Evolutionary conservation across 805 yeast genomes (phyloP).

Genomic region (Candida schatavii): DNA sequence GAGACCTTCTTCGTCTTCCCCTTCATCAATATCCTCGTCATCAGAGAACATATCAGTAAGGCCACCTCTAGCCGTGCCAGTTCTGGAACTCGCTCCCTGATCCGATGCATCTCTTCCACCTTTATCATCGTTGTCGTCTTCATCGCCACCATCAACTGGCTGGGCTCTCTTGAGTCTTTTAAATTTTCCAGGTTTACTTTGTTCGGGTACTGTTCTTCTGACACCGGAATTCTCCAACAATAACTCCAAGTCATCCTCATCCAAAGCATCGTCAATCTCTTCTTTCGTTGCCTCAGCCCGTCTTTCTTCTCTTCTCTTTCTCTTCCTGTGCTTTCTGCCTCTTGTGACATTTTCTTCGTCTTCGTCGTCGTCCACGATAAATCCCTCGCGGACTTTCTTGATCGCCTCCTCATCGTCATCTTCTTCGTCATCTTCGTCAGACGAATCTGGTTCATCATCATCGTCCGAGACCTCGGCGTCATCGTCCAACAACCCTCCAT

Average conservation of each 20-base stretch:
- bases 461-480: constrained; percentile 10
- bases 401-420: constrained; percentile 87
- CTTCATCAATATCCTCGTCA: constrained; percentile 31
- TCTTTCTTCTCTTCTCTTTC: constrained; percentile 29
- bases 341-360: constrained; percentile 35
- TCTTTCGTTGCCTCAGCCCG: constrained; percentile 25
- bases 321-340: constrained; percentile 27
- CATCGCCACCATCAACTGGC: constrained; percentile 28
- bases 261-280: constrained; percentile 64
- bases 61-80: constrained; percentile 36
- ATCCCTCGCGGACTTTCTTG: constrained; percentile 80
- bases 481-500: constrained; percentile 3
- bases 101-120: constrained; percentile 4
- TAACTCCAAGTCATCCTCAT: constrained; percentile 93
- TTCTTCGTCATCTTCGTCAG: constrained; percentile 88
- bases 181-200: constrained; percentile 47
- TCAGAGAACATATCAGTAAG: constrained; percentile 73
- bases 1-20: constrained; percentile 19
- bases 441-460: constrained; percentile 49
- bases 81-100: constrained; percentile 6
- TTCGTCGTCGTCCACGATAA: constrained; percentile 90
- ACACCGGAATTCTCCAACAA: constrained; percentile 88
- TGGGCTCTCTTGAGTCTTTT: constrained; percentile 81
- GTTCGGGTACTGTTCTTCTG: constrained; percentile 31
- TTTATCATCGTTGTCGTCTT: constrained; percentile 19